Evolutionary conservation across 495 filamentous ascomycete species (phyloP).

Genomic region (Aspergillus biplanus): DNA sequence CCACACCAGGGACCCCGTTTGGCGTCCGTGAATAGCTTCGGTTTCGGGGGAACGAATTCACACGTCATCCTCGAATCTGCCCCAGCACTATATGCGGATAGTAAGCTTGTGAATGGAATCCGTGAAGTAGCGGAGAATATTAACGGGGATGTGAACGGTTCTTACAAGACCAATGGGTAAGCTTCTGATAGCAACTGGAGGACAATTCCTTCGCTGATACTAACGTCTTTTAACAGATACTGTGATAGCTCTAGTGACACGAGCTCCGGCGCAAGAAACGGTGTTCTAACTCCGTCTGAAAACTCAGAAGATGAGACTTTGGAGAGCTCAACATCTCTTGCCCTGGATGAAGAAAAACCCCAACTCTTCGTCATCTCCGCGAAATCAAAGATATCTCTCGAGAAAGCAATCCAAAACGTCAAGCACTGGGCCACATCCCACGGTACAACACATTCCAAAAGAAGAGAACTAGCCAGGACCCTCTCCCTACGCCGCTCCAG

Average conservation of each 20-base stretch:
- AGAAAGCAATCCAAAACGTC: not conserved
- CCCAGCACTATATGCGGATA: not conserved
- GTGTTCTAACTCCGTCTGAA: not conserved
- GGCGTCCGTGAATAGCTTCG: constrained; percentile 65
- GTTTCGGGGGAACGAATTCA: constrained; percentile 66
- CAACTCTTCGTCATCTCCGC: constrained; percentile 9
- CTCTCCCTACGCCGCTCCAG: constrained; percentile 9
- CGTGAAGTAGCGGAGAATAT: not conserved
- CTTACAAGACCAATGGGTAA: not conserved
- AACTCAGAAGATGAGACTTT: not conserved
- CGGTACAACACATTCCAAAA: not conserved
- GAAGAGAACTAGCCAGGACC: constrained; percentile 1
- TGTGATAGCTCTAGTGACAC: not conserved
- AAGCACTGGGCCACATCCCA: not conserved
- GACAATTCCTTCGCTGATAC: not conserved
- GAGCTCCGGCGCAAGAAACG: not conserved
- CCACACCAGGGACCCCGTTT: constrained; percentile 33
- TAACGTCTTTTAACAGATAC: not conserved
- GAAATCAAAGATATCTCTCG: not conserved
- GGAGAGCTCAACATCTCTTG: not conserved
- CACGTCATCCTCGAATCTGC: constrained; percentile 50
- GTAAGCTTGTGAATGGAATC: not conserved
- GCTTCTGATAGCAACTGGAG: not conserved
- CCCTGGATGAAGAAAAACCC: not conserved
- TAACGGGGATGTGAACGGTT: not conserved